Evolutionary conservation across 83 land plant genomes (phyloP).

Genomic region (Thuja plicata): DNA sequence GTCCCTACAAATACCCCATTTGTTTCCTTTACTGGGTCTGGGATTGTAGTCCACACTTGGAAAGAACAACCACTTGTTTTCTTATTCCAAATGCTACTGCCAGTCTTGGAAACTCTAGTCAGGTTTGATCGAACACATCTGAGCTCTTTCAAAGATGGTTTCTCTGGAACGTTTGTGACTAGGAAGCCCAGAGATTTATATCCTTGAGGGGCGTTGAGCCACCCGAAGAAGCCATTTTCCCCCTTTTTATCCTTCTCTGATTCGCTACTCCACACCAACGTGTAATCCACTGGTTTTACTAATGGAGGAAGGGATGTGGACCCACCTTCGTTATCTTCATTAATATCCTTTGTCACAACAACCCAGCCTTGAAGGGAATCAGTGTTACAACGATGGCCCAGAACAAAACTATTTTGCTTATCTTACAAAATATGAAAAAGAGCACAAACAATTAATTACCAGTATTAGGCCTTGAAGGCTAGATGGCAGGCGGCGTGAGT

Average conservation of each 20-base stretch:
- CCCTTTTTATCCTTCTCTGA: conserved; percentile 35
- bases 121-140: conserved; percentile 61
- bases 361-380: conserved; percentile 47
- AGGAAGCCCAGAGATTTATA: conserved; percentile 59
- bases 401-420: conserved; percentile 36
- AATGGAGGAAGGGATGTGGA: conserved; percentile 21
- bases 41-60: conserved; percentile 31
- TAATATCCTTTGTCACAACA: conserved; percentile 48
- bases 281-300: conserved; percentile 47
- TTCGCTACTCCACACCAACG: conserved; percentile 70
- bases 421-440: too few relatives aligned
- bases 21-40: conserved; percentile 25
- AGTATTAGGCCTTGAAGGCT: too few relatives aligned
- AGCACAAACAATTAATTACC: too few relatives aligned
- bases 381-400: conserved; percentile 54
- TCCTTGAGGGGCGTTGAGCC: conserved; percentile 65
- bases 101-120: conserved; percentile 41
- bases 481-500: too few relatives aligned
- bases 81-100: conserved; percentile 36
- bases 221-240: conserved; percentile 60
- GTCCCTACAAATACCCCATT: conserved; percentile 37
- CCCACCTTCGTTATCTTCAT: neutral
- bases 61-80: conserved; percentile 16
- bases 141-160: conserved; percentile 51
- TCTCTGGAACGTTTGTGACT: conserved; percentile 47